Base-by-base conservation (phyloP, 164 flowering plant species). In the Cinnamomum chago region DNA sequence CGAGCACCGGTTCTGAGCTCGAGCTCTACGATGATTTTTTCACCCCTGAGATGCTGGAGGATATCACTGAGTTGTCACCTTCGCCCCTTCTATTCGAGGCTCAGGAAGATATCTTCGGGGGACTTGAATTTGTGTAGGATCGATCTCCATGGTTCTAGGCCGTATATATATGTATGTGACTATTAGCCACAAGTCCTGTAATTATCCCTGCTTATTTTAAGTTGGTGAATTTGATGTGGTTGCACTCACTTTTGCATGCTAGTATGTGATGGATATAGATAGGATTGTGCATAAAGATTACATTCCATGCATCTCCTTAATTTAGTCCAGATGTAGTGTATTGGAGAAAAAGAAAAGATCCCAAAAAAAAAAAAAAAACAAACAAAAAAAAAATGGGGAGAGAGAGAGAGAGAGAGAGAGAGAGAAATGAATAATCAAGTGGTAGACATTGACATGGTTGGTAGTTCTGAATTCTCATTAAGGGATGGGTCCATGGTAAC, bases 21-120 rank as follows among this genome's bases (percentile, higher is more conserved):
- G 85, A 78, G 70, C 68, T 73, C 10, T 79, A 74, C 1, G 87
- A 83, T 47, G 86, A 81, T 50, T 65, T 82, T 13, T 79, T 83
- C 65, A 52, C 58, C 35, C 68, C 86, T 22, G 83, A 83, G 76
- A 75, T 83, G 76, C 50, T 82, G 13, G 86, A 86, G 73, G 77
- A 69, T 28, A 52, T 82, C 6, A 50, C 74, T 1, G 84, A 78
- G 71, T 25, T 79, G 14, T 76, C 82, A 7, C 82, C 83, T 1
- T 55, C 83, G 0, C 65, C 40, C 72, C 51, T 74, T 17, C 72
- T 76, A 2, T 74, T 35, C 68, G 84, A 79, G 50, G 72, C 75
- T 62, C 77, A 75, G 22, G n/a, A 72, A 22, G 81, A 77, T 71
- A 40, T 79, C 13, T 25, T 79, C 55, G 73, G 79, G 68, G 55